These are phyloP conservation scores for Capronia americana DNA, from an alignment of 2,329 filamentous ascomycete species.

Conservation along the genomic window DNA sequence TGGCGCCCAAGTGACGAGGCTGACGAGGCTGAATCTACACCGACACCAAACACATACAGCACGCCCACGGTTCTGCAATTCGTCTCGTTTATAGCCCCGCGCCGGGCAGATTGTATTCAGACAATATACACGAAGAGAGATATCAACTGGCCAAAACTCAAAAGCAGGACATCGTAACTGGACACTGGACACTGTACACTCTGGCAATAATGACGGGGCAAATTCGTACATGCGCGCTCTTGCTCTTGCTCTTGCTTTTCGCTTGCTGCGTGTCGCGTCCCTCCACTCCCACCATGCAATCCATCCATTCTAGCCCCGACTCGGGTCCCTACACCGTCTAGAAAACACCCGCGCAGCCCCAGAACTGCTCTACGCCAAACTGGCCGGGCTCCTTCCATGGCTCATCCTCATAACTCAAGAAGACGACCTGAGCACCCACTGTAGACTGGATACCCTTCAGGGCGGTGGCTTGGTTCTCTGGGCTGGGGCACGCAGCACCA, in stretches of 20 bases:
- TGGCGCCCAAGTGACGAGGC: not conserved
- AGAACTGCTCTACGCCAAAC: slow-evolving; percentile 79
- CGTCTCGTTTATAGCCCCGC: slow-evolving; percentile 8
- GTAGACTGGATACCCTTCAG: slow-evolving; percentile 72
- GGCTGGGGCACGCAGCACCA: slow-evolving; percentile 73
- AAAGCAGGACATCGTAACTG: slow-evolving; percentile 19
- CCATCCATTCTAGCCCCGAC: not conserved
- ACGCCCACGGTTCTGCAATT: not conserved
- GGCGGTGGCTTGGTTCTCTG: slow-evolving; percentile 71
- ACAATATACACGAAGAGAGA: slow-evolving; percentile 21
- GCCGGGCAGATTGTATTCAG: slow-evolving; percentile 20
- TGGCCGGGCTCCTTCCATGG: slow-evolving; percentile 76
- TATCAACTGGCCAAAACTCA: slow-evolving; percentile 10
- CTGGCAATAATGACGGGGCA: slow-evolving; percentile 14
- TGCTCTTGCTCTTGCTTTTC: slow-evolving; percentile 3
- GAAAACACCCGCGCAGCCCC: slow-evolving; percentile 69
- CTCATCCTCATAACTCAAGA: slow-evolving; percentile 84
- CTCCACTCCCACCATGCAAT: not conserved
- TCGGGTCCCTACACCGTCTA: slow-evolving; percentile 38
- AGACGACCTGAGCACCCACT: slow-evolving; percentile 72
- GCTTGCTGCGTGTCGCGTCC: slow-evolving; percentile 13
- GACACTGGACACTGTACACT: slow-evolving; percentile 9
- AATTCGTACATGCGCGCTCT: slow-evolving; percentile 14
- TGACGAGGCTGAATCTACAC: not conserved
- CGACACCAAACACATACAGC: not conserved